phyloP scores from a whole-genome alignment of 306 rosid genomes.

The Gynostemma pentaphyllum region DNA sequence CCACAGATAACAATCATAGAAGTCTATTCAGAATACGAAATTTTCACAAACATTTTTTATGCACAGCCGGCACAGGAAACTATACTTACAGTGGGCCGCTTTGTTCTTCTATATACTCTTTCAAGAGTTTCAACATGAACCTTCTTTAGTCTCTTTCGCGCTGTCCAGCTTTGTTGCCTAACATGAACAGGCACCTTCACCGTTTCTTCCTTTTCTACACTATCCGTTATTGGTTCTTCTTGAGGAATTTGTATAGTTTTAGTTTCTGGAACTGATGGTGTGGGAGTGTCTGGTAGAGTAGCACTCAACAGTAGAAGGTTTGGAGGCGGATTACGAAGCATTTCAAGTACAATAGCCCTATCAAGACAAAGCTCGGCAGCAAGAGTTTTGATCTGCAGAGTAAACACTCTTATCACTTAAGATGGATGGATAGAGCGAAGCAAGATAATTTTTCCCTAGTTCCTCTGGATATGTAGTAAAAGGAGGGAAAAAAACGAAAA shows the following conservation, averaged over 20 bases:
- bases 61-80: background rate
- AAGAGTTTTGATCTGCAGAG: constrained; percentile 63
- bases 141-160: constrained; percentile 74
- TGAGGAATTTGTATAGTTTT: constrained; percentile 24
- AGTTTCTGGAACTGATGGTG: constrained; percentile 22
- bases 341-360: constrained; percentile 61
- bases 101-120: constrained; percentile 58
- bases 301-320: constrained; percentile 69
- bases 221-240: constrained; percentile 23
- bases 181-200: constrained; percentile 54
- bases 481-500: too few relatives aligned
- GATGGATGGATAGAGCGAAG: background rate
- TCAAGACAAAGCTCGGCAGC: constrained; percentile 93
- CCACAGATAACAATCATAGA: background rate
- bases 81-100: constrained; percentile 84
- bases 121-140: constrained; percentile 68
- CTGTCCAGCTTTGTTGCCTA: constrained; percentile 50
- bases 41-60: background rate
- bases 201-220: constrained; percentile 18
- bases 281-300: constrained; percentile 53
- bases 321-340: constrained; percentile 91
- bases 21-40: background rate
- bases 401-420: background rate
- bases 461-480: background rate
- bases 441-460: background rate